phyloP scores from a whole-genome alignment of 1,284 basidiomycete genomes.

The Chalciporus sp. region DNA sequence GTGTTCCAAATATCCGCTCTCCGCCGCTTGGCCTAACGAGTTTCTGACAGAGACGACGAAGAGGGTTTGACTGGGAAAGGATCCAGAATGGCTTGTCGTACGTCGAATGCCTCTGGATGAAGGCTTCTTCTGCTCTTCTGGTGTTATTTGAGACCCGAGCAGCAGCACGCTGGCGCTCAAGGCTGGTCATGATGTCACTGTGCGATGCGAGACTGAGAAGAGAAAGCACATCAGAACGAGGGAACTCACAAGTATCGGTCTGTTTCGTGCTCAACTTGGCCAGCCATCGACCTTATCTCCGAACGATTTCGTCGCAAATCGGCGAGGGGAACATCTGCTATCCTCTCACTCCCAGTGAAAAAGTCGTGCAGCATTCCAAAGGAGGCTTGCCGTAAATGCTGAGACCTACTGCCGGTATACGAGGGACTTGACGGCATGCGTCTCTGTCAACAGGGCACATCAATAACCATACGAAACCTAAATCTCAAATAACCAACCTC shows the following conservation, averaged over 20 bases:
- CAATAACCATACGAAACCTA: background rate
- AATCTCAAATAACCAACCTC: slow-evolving; percentile 26
- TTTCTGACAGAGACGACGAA: slow-evolving; percentile 83
- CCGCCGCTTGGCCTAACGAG: slow-evolving; percentile 84
- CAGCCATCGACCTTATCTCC: slow-evolving; percentile 44
- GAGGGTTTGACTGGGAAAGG: slow-evolving; percentile 78
- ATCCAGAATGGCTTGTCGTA: slow-evolving; percentile 94
- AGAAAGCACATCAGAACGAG: background rate
- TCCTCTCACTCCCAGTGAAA: slow-evolving; percentile 62
- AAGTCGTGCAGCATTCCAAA: slow-evolving; percentile 63
- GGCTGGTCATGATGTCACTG: slow-evolving; percentile 68
- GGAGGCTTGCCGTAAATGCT: slow-evolving; percentile 58
- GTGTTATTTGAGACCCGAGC: slow-evolving; percentile 62
- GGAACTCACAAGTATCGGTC: slow-evolving; percentile 68
- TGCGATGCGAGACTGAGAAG: slow-evolving; percentile 1
- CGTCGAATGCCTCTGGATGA: slow-evolving; percentile 87
- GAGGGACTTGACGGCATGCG: slow-evolving; percentile 7
- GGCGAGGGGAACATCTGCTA: slow-evolving; percentile 64
- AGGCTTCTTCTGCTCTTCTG: slow-evolving; percentile 77
- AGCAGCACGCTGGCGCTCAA: slow-evolving; percentile 52
- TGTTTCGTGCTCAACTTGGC: slow-evolving; percentile 60
- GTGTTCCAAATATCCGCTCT: slow-evolving; percentile 80
- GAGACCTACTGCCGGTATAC: slow-evolving; percentile 31
- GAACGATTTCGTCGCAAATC: slow-evolving; percentile 50
- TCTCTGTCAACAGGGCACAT: slow-evolving; percentile 15